Conservation (phyloP, 2,329 filamentous ascomycete species). For the Claviceps pazoutovae region DNA sequence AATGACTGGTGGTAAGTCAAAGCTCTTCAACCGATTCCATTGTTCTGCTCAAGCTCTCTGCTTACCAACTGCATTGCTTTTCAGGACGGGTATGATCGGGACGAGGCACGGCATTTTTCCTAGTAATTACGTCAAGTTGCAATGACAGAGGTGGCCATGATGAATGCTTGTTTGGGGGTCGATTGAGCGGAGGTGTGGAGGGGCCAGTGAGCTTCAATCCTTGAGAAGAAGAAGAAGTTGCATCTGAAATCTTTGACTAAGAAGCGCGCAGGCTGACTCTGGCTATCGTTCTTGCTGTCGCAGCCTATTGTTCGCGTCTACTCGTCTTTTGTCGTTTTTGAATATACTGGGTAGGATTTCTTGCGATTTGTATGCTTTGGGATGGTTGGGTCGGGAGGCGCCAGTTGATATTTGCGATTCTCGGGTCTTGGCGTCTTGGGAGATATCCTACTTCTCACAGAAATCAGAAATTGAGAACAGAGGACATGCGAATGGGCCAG, state of each 20-base stretch:
- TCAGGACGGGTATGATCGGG: constrained; percentile 77
- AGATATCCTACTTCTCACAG: background rate
- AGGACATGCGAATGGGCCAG: too few relatives aligned
- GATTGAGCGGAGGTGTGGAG: too few relatives aligned
- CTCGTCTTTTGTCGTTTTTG: background rate
- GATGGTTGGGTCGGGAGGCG: background rate
- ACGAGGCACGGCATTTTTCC: constrained; percentile 84
- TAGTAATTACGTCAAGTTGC: constrained; percentile 62
- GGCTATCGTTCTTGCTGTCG: background rate
- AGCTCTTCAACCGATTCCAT: background rate
- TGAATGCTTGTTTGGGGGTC: background rate
- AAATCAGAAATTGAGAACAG: too few relatives aligned
- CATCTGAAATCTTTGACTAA: too few relatives aligned
- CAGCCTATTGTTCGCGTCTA: too few relatives aligned
- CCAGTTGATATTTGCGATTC: background rate
- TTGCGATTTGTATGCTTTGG: background rate
- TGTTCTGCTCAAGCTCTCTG: background rate
- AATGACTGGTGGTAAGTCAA: constrained; percentile 77
- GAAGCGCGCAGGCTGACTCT: too few relatives aligned
- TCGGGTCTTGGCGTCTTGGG: background rate
- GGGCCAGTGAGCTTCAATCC: too few relatives aligned
- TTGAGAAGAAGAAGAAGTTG: too few relatives aligned
- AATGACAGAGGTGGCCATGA: constrained; percentile 26
- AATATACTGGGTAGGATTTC: background rate
- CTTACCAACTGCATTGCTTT: background rate